Evolutionary conservation across 2,329 filamentous ascomycete genomes (phyloP), one percentile per base, ranked within the genome.

Genomic region (Hypomyces perniciosus): DNA sequence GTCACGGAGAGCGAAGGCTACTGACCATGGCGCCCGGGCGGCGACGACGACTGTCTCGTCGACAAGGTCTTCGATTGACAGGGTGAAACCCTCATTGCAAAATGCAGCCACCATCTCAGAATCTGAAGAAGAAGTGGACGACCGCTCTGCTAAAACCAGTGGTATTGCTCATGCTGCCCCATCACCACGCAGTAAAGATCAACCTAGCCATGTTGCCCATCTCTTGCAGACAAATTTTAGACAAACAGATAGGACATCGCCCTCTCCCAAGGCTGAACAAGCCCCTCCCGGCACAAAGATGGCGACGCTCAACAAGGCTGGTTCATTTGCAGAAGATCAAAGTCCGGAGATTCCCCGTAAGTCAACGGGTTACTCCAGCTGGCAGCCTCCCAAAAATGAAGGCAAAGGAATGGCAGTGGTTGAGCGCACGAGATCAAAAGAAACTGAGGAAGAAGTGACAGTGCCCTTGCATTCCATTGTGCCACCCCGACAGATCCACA

Each of bases 21-120:
- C 56, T n/a, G 60, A 58, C 8, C 56, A 50, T 30, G 56, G 61
- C 7, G 56, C 59, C 10, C 59, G 60, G 6, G 55, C 61, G 5
- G 59, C 61, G 6, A 59, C 57, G 8, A 48, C 50, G 4, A 51
- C 57, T 27, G 52, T 52, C 12, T 55, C 62, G 5, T 57, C 61
- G 38, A 62, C 63, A 13, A 61, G 65, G 13, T 64, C 66, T n/a
- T 61, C 65, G 2, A 59, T 64, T 8, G 67, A 70, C 49, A 59
- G 60, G 33, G 55, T 61, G 54, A 62, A 62, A 35, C 62, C 62
- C 27, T 59, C 61, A 31, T 53, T 61, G 12, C 59, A 60, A 12
- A 63, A 57, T 34, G 56, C 63, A 33, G 54, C 58, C 27, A 69
- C 72, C 0, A 74, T 77, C 35, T 74, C 73, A 0, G 74, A 76